phyloP scores from a whole-genome alignment of 371 early-diverging fungal genomes.

The Saksenaea oblongispora region DNA sequence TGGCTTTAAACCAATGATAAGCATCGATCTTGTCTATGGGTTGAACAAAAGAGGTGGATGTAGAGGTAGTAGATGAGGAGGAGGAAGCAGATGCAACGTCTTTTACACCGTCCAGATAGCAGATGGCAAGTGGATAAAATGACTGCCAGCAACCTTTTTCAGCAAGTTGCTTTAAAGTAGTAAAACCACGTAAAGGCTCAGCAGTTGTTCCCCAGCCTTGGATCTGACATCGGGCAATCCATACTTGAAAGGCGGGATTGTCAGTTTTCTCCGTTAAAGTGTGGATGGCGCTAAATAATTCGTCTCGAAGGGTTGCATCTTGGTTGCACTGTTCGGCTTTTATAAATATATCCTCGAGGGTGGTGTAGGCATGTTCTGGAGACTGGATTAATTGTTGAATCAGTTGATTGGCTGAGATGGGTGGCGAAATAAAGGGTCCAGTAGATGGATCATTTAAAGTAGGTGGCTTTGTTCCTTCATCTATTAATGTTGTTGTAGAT shows the following conservation, averaged over 20 bases:
- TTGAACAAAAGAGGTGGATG: neutral
- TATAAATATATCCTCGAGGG: slow-evolving; percentile 16
- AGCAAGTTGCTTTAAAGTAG: slow-evolving; percentile 15
- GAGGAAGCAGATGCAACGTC: neutral
- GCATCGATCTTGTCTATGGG: slow-evolving; percentile 14
- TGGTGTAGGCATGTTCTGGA: slow-evolving; percentile 2
- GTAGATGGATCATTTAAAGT: neutral
- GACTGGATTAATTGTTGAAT: neutral
- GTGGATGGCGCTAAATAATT: slow-evolving; percentile 16
- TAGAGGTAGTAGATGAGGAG: neutral
- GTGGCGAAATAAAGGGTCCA: neutral
- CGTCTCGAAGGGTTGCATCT: neutral
- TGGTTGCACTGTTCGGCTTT: slow-evolving; percentile 4
- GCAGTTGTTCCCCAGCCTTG: slow-evolving; percentile 27
- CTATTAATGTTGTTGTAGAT: slow-evolving; percentile 4
- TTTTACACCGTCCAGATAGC: slow-evolving; percentile 18
- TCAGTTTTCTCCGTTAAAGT: slow-evolving; percentile 14
- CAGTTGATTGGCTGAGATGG: neutral
- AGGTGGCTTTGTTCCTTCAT: slow-evolving; percentile 6
- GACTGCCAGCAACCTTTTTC: slow-evolving; percentile 17
- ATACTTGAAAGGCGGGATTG: slow-evolving; percentile 20
- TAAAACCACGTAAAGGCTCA: slow-evolving; percentile 19
- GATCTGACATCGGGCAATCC: slow-evolving; percentile 27
- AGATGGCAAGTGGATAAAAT: slow-evolving; percentile 25
- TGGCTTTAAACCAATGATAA: slow-evolving; percentile 19